Evolutionary conservation across 1,284 basidiomycete genomes (phyloP).

Genomic region (Ceratobasidium sp.): DNA sequence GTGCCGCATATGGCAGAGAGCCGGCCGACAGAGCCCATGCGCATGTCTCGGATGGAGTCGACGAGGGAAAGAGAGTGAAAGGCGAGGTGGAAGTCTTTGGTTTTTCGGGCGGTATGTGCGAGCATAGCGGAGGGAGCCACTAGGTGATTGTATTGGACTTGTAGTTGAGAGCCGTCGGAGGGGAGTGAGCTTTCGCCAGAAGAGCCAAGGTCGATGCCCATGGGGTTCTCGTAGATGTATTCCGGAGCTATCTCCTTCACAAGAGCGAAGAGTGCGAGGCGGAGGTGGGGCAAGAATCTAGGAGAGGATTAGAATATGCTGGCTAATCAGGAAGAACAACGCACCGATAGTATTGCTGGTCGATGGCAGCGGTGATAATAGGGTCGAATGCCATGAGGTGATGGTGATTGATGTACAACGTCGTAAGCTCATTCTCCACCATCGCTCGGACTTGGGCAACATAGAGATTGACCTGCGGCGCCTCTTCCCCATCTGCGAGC

Average conservation of each 20-base stretch:
- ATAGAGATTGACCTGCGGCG: conserved; percentile 75
- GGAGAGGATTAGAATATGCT: conserved; percentile 1
- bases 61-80: conserved; percentile 97
- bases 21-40: conserved; percentile 93
- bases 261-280: conserved; percentile 90
- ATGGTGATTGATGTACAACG: conserved; percentile 95
- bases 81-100: conserved; percentile 94
- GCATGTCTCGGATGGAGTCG: conserved; percentile 94
- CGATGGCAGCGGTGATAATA: conserved; percentile 92
- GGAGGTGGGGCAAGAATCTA: conserved; percentile 91
- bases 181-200: conserved; percentile 56
- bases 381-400: conserved; percentile 93
- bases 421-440: conserved; percentile 93
- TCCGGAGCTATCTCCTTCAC: conserved; percentile 91
- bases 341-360: conserved; percentile 91
- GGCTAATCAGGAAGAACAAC: conserved; percentile 42
- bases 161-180: conserved; percentile 57
- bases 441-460: conserved; percentile 93
- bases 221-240: conserved; percentile 89
- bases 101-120: conserved; percentile 54
- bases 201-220: conserved; percentile 56
- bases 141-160: conserved; percentile 82
- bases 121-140: conserved; percentile 75
- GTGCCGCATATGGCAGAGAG: conserved; percentile 96
- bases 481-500: conserved; percentile 67